These are phyloP conservation scores for Candida krabiensis DNA, from an alignment of 805 yeast genomes.

Conservation along the genomic window DNA sequence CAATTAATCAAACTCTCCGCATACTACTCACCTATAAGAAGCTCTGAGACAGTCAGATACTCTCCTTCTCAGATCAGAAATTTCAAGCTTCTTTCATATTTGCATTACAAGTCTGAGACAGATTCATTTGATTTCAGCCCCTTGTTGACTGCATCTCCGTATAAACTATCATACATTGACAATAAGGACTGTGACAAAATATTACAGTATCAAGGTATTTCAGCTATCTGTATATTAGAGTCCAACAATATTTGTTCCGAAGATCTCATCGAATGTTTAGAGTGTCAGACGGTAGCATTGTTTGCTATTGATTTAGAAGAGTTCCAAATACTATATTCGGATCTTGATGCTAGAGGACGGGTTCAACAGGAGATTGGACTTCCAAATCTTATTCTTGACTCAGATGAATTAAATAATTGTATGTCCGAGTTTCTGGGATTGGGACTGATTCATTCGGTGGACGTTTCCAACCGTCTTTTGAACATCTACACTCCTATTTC, in stretches of 20 bases:
- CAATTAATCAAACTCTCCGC: slow-evolving; percentile 36
- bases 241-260: slow-evolving; percentile 32
- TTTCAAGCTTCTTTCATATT: slow-evolving; percentile 50
- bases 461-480: slow-evolving; percentile 36
- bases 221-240: slow-evolving; percentile 37
- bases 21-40: slow-evolving; percentile 27
- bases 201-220: slow-evolving; percentile 31
- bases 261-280: slow-evolving; percentile 38
- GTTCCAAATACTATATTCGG: slow-evolving; percentile 12
- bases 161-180: slow-evolving; percentile 39
- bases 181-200: slow-evolving; percentile 1
- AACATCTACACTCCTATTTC: slow-evolving; percentile 57
- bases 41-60: slow-evolving; percentile 31
- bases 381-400: slow-evolving; percentile 29
- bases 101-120: slow-evolving; percentile 41
- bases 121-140: slow-evolving; percentile 43
- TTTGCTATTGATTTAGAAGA: slow-evolving; percentile 32
- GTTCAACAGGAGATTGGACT: slow-evolving; percentile 5
- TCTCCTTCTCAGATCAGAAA: slow-evolving; percentile 54
- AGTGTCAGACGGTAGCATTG: slow-evolving; percentile 43
- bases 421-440: slow-evolving; percentile 45
- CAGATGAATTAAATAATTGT: slow-evolving; percentile 11
- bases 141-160: slow-evolving; percentile 39
- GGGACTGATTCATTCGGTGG: slow-evolving; percentile 67
- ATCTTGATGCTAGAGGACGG: slow-evolving; percentile 13